Base-by-base conservation (phyloP, 1,284 basidiomycete genomes). In the Tremellales sp. region DNA sequence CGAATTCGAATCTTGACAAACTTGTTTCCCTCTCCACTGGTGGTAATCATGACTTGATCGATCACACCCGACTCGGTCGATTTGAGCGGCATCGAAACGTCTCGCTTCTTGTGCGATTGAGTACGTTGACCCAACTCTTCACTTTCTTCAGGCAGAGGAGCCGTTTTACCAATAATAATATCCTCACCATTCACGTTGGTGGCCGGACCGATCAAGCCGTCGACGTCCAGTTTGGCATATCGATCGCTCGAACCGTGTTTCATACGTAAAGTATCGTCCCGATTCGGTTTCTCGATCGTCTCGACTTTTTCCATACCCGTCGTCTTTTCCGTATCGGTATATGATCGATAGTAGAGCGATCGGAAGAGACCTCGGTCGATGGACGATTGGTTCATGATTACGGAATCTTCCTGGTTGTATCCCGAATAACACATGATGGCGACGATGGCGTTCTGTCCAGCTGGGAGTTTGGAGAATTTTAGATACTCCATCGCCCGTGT, bases 371-470 rank as follows among this genome's bases (percentile, higher is more conserved):
- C 94, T 50, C 96, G 88, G 69, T 98, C 94, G 65, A 98, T 90
- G 19, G 94, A 96, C 58, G 87, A 91, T 76, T 99, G 94, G 74
- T 98, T 98, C 94, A 98, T 97, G 75, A 99, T 98, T 74, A 99
- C 94, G 58, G 96, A 98, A 81, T 98, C 96, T 84, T 98, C 96
- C 76, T 98, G 96, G 75, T 99, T 98, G 77, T 98, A 99, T 27
- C 94, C 94, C 61, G 92, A 97, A 76, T 98, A 98, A 68, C 93
- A 97, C 45, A 98, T 79, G 70, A 99, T 98, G 3, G 96, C 94
- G 42, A 99, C 93, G 57, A 97, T 92, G 41, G 93, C 92, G 69
- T 99, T 98, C 75, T 97, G 92, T 17, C 94, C 96, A 12, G 94
- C 94, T 26, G 94, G 94, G 40, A 99, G 81, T 70, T 98, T 93